phyloP scores from a whole-genome alignment of 176 grass and related monocot genomes.

The Chrysopogon serrulatus region DNA sequence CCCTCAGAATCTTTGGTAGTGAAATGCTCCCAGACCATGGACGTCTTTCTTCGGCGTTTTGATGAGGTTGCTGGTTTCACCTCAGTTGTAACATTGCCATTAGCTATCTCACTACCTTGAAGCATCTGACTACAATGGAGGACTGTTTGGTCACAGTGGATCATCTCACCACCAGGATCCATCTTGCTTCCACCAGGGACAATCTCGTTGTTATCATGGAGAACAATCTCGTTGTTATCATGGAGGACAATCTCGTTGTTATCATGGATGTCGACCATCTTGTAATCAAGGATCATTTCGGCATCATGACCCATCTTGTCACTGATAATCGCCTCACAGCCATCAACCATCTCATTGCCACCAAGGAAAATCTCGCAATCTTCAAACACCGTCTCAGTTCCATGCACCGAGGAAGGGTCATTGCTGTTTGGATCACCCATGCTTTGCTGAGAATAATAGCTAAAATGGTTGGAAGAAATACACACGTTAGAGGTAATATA shows the following conservation, averaged over 20 bases:
- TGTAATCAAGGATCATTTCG: neutral
- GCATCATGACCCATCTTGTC: slow-evolving; percentile 2
- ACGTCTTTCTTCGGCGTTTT: neutral
- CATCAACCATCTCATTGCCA: neutral
- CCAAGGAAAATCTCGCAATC: neutral
- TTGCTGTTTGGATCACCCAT: neutral
- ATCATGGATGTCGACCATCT: neutral
- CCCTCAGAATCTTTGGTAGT: neutral
- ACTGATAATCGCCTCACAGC: neutral
- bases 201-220: neutral
- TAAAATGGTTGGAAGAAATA: neutral
- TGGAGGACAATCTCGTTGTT: neutral
- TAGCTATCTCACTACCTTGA: neutral
- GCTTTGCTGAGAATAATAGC: neutral
- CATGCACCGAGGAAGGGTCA: neutral
- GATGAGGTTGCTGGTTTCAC: neutral
- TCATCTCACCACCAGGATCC: neutral
- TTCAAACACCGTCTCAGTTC: neutral
- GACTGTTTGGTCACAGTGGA: neutral
- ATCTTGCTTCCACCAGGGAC: neutral
- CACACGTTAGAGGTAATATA: neutral
- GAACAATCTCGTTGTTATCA: neutral
- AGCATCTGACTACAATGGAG: neutral
- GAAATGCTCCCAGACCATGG: slow-evolving; percentile 9
- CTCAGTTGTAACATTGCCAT: neutral